Base-by-base conservation (phyloP, 1,284 basidiomycete genomes). In the Microbotryum scabiosae region DNA sequence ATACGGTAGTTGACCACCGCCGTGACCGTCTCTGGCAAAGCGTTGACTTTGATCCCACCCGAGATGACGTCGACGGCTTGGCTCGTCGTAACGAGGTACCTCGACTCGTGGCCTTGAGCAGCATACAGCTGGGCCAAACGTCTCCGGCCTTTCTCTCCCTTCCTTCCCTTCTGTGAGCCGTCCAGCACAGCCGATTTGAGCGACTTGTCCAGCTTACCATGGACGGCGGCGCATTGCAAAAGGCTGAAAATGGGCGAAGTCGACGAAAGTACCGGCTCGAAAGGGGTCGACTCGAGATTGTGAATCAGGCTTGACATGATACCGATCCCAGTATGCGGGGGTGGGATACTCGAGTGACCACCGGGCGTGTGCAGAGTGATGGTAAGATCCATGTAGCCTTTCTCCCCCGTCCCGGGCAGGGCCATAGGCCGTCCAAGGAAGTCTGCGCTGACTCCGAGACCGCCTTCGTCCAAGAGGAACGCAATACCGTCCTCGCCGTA, bases 21-120 rank as follows among this genome's bases (percentile, higher is more conserved):
- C 66, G 51, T 66, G 16, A 56, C 53, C 4, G 44, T 44, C 21
- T 73, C 63, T 18, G 61, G 63, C 9, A 61, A 36, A 6, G 60
- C 57, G 21, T 62, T 62, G 45, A 62, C 55, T 30, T 65, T 61
- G 41, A 58, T 51, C 25, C 85, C 85, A 6, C 85, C 85, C 8
- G 76, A 70, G 49, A 86, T 79, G 12, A 87, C 72, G 68, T 85
- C 85, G 44, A 84, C 79, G 1, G 86, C 85, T 71, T 86, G 84
- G 0, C 84, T 45, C 12, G 60, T 62, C 48, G 20, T 23, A 1
- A 62, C 60, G 18, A 57, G 44, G 48, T 58, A 62, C 4, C 56
- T 26, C 47, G 53, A 43, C 5, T 28, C 47, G 16, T 20, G 16
- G 10, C 60, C 56, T 9, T 54, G 32, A 18, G 16, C 25, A 0